These are phyloP conservation scores for Haplographium delicatum DNA, from an alignment of 495 filamentous ascomycete species.

Conservation along the genomic window DNA sequence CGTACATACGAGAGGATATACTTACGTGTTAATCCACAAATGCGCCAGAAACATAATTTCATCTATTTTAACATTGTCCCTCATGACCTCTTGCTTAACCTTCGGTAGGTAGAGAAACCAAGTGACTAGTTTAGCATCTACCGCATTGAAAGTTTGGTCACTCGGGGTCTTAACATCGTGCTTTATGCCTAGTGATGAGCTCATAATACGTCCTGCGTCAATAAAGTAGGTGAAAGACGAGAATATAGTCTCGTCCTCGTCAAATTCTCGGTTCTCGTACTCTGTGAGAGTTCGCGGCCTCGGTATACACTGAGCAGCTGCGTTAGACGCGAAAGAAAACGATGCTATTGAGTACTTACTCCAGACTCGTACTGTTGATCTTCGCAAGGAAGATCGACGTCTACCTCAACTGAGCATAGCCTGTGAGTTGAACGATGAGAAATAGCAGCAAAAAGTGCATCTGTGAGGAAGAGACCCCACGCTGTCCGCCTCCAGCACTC, in stretches of 20 bases:
- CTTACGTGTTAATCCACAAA: constrained; percentile 46
- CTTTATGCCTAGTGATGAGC: constrained; percentile 49
- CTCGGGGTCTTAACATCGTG: constrained; percentile 12
- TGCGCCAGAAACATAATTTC: constrained; percentile 73
- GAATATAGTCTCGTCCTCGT: constrained; percentile 41
- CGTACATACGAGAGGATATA: constrained; percentile 8
- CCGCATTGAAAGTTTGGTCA: constrained; percentile 22
- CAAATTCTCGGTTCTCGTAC: constrained; percentile 53
- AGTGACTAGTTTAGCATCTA: constrained; percentile 60
- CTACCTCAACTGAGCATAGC: constrained; percentile 35
- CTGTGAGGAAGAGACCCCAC: constrained; percentile 72
- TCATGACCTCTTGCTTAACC: constrained; percentile 57
- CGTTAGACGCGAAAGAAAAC: constrained; percentile 1
- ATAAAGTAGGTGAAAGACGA: constrained; percentile 62
- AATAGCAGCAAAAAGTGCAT: constrained; percentile 37
- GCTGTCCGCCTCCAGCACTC: constrained; percentile 69
- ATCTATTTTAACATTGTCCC: constrained; percentile 56
- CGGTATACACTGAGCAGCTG: constrained; percentile 42
- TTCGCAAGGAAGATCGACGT: constrained; percentile 59
- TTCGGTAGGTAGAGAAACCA: constrained; percentile 64
- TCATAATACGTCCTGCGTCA: constrained; percentile 54
- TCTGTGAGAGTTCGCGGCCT: constrained; percentile 47
- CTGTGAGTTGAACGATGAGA: constrained; percentile 30
- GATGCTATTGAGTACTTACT: constrained; percentile 29
- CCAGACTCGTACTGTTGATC: constrained; percentile 53